Conservation (phyloP, 2,329 filamentous ascomycete genomes). For the Rhynchosporium graminicola region DNA sequence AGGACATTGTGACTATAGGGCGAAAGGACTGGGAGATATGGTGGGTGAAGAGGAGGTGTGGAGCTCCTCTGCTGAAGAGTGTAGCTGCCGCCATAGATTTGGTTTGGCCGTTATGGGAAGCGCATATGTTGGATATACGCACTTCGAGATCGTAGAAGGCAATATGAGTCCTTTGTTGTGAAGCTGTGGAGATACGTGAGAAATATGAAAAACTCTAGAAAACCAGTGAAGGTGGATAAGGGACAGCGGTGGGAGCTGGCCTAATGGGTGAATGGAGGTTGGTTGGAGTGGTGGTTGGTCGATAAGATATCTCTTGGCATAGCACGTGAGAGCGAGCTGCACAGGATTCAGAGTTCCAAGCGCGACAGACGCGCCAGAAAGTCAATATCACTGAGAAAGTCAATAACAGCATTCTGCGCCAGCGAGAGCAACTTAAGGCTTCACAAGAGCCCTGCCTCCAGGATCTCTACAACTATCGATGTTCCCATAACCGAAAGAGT, state of each 20-base stretch:
- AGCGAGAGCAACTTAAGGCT: not conserved
- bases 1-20: conserved; percentile 40
- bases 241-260: conserved; percentile 19
- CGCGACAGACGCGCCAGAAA: conserved; percentile 11
- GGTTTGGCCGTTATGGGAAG: conserved; percentile 26
- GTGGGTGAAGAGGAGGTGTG: conserved; percentile 22
- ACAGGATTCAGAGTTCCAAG: not conserved
- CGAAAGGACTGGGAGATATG: conserved; percentile 25
- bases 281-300: conserved; percentile 18
- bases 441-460: not conserved
- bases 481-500: not conserved
- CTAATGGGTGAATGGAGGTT: conserved; percentile 11
- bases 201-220: not conserved
- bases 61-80: conserved; percentile 29
- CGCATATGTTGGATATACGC: conserved; percentile 25
- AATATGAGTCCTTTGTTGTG: conserved; percentile 2
- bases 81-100: conserved; percentile 37
- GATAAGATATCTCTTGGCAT: conserved; percentile 16
- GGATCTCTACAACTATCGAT: not conserved
- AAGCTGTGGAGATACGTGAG: conserved; percentile 18
- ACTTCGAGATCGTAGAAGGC: not conserved
- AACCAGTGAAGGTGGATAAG: conserved; percentile 11
- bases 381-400: conserved; percentile 9
- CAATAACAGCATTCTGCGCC: not conserved
- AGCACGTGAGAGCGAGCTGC: conserved; percentile 25